These are phyloP conservation scores for Cercis canadensis DNA, from an alignment of 306 rosid genomes.

Conservation along the genomic window DNA sequence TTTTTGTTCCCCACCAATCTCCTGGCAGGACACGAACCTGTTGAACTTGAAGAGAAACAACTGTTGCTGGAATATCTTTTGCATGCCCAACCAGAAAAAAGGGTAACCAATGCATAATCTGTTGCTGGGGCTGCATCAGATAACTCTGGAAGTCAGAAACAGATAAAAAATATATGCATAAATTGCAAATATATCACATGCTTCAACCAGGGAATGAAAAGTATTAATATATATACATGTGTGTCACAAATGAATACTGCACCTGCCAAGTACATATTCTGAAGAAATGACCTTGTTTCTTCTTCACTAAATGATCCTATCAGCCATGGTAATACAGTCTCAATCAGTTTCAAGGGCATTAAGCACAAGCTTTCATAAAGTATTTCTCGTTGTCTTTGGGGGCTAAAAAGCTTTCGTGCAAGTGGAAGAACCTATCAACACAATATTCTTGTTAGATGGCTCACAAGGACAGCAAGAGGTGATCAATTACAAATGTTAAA, in stretches of 20 bases:
- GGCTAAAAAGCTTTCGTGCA: slow-evolving; percentile 70
- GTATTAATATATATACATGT: background rate
- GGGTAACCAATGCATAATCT: slow-evolving; percentile 71
- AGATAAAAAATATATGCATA: background rate
- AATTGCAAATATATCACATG: background rate
- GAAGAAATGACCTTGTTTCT: slow-evolving; percentile 58
- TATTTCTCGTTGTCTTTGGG: slow-evolving; percentile 63
- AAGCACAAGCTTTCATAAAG: slow-evolving; percentile 68
- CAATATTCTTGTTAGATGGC: slow-evolving; percentile 25
- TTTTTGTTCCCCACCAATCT: slow-evolving; percentile 50
- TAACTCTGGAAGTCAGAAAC: slow-evolving; percentile 29
- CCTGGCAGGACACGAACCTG: slow-evolving; percentile 57
- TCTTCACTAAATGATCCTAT: slow-evolving; percentile 62
- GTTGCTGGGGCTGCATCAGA: slow-evolving; percentile 66
- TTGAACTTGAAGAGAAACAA: slow-evolving; percentile 56
- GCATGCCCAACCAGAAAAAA: slow-evolving; percentile 83
- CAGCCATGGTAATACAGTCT: slow-evolving; percentile 76
- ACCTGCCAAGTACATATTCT: slow-evolving; percentile 76
- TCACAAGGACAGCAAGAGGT: slow-evolving; percentile 25
- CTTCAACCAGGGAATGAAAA: background rate
- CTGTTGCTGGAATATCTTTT: slow-evolving; percentile 59
- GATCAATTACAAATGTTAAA: slow-evolving; percentile 6
- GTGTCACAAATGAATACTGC: background rate
- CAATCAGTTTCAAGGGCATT: slow-evolving; percentile 80
- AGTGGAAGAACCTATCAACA: slow-evolving; percentile 71